A percentile compares a stretch with the other conserved stretches of the same genome.
Evolutionary conservation across 2,329 filamentous ascomycete genomes (phyloP).

Genomic region (Cercospora berteroae): DNA sequence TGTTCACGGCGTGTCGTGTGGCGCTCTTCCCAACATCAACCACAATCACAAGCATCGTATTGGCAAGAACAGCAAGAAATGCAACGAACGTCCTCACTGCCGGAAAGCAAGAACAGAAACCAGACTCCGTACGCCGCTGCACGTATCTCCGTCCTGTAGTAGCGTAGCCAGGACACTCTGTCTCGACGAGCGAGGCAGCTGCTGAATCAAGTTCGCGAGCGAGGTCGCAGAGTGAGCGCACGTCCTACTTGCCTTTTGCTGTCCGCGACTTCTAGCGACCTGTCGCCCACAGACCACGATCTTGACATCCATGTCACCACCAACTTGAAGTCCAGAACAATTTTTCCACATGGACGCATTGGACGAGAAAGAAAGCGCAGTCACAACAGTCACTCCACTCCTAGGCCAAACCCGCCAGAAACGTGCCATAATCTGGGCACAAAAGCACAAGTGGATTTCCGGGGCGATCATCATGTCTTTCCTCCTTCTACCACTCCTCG

Average conservation of each 20-base stretch:
- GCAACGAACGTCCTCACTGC: not conserved
- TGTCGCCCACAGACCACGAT: not conserved
- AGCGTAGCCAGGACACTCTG: too few relatives aligned
- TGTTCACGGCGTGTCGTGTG: not conserved
- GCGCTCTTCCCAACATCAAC: not conserved
- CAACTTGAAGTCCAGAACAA: not conserved
- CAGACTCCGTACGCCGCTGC: too few relatives aligned
- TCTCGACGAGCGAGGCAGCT: not conserved
- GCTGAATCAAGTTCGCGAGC: not conserved
- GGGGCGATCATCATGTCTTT: constrained; percentile 27
- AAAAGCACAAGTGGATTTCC: constrained; percentile 28
- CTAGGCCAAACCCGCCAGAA: not conserved
- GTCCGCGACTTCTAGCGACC: not conserved
- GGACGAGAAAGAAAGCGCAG: constrained; percentile 19
- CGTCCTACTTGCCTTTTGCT: not conserved
- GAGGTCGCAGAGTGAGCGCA: not conserved
- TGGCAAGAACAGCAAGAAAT: not conserved
- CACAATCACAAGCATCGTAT: not conserved
- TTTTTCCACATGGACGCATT: constrained; percentile 5
- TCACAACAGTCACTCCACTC: constrained; percentile 13
- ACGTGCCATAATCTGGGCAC: constrained; percentile 23
- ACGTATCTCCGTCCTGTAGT: too few relatives aligned
- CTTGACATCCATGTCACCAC: not conserved
- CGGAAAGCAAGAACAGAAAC: too few relatives aligned
- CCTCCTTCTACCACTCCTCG: constrained; percentile 33